Evolutionary conservation across 768 basidiomycete species (phyloP), one percentile per base, ranked within the genome.

Genomic region (Ramaria rubella): DNA sequence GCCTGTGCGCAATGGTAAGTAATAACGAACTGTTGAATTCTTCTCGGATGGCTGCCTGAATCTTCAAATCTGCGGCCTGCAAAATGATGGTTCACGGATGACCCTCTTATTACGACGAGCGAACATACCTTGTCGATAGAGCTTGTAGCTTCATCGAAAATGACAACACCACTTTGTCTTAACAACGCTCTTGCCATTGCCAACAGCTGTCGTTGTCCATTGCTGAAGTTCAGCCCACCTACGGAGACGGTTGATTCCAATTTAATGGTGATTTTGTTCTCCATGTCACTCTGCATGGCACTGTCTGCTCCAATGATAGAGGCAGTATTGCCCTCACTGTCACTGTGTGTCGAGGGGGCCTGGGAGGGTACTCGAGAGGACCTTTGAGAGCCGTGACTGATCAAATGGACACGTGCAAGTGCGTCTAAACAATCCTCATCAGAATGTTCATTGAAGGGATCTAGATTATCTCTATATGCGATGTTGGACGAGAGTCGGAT

Each of bases 191-290:
- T 78, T 0, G 90, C 90, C 86, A 92, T 86, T 1, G 89, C 86
- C 53, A 93, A 87, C 15, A 92, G 72, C 63, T 97, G 94, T 9
- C 92, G 70, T 66, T 97, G 93, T 9, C 94, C 94, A 58, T 93
- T 90, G 1, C 90, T 94, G 69, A 96, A 94, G 72, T 96, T 95
- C 29, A 82, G 77, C 0, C 93, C 93, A 0, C 92, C 92, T 0
- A 88, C 78, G 0, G 90, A 90, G 8, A 95, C 86, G 58, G 87
- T 82, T 0, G 86, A 89, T 19, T 89, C 82, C 3, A 95, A 75
- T 0, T 81, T 76, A 26, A 94, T 73, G 0, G 33, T 58, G 2
- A 60, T 46, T 19, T 34, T 49, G 23, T 30, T 52, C 21, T 55
- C 52, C 9, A 34, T 44, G 26, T 59, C 60, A 26, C 33, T 65